Base-by-base conservation (phyloP, 1,139 yeast genomes). In the Geotrichum phurueaensis region DNA sequence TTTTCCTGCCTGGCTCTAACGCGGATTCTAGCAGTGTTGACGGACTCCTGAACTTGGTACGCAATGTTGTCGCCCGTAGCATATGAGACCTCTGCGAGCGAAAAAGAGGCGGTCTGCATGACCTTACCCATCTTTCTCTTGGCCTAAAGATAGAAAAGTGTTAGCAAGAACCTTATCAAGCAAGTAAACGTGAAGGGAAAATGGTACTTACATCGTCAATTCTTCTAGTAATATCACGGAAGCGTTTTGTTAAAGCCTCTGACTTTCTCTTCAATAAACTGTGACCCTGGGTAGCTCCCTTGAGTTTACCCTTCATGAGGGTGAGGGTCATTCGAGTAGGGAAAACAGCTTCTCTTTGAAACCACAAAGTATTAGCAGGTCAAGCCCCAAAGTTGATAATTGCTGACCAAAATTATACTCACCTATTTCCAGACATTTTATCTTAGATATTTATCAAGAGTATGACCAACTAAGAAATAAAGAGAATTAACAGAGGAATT, bases 271-370 rank as follows among this genome's bases (percentile, higher is more conserved):
- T 94, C 75, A 94, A 79, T 68, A 94, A 80, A 25, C 96, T 88
- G 74, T 94, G 96, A 50, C 99, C 99, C 71, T 90, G 96, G 71
- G 90, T 94, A 2, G 99, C 99, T 55, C 99, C 99, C 78, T 92
- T 94, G 71, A 94, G 84, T 77, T 94, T 94, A 64, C 88, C 83
- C 79, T 94, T 94, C 99, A 94, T 94, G 65, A 89, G 76, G 57
- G 96, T 94, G 69, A 94, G 82, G 64, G 98, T 92, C 98, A 92
- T 91, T 76, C 97, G 91, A 56, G 98, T 92, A 52, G 98, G 97
- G 76, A 92, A 92, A 61, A 92, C 79, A 53, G 79, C 78, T 68
- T 76, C 79, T 66, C 79, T 73, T 53, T 22, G 29, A 15, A 39
- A 39, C 47, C 47, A 39, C 47, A 3, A n/a, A n/a, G 47, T n/a